Evolutionary conservation across 139 green algal genomes (phyloP).

Genomic region (Chlorella sp.): DNA sequence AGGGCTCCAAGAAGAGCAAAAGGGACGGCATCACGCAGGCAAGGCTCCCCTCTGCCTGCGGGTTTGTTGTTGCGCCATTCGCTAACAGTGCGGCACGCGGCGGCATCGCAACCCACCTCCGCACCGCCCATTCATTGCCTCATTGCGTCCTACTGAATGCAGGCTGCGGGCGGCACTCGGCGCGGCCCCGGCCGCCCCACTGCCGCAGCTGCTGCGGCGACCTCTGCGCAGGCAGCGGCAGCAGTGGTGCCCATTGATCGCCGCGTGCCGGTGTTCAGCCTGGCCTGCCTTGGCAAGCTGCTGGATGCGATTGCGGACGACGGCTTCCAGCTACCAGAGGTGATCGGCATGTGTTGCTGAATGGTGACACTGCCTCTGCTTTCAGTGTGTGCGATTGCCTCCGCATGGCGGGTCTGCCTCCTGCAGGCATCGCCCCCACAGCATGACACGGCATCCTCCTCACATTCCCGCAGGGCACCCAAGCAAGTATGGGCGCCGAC

Average conservation of each 20-base stretch:
- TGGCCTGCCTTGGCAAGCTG: slow-evolving; percentile 21
- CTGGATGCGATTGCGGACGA: slow-evolving; percentile 7
- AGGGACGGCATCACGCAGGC: slow-evolving; percentile 6
- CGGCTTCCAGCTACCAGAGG: background rate
- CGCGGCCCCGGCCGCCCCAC: background rate
- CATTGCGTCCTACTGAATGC: no score
- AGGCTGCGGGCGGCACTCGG: slow-evolving; percentile 10
- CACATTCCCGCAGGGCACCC: background rate
- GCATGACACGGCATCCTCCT: no score
- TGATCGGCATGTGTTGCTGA: no score
- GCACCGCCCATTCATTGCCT: no score
- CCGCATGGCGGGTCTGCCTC: no score
- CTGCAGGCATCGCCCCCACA: no score
- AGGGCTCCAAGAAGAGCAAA: background rate
- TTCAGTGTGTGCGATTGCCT: no score
- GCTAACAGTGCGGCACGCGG: no score
- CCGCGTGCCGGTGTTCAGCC: slow-evolving; percentile 37
- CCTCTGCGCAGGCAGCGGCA: background rate
- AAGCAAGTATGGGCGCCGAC: slow-evolving; percentile 8
- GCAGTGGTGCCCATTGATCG: slow-evolving; percentile 22
- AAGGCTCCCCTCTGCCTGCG: no score
- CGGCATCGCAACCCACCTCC: no score
- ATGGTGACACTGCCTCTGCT: no score
- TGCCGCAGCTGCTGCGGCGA: background rate
- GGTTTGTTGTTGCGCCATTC: no score